Evolutionary conservation across 345 rosid species (phyloP).

Genomic region (Geranium rotundifolium): DNA sequence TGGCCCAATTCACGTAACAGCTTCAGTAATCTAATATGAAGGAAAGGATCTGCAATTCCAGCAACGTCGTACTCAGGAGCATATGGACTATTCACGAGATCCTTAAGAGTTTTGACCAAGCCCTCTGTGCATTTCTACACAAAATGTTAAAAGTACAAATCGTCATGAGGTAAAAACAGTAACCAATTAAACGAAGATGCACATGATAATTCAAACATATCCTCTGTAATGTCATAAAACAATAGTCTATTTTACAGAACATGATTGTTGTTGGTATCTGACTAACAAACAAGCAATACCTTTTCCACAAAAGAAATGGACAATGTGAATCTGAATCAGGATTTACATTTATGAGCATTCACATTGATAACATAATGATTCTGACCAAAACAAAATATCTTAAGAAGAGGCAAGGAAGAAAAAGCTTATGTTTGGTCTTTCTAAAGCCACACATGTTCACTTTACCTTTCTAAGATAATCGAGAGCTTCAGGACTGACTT

Average conservation of each 20-base stretch:
- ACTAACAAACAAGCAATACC: neutral
- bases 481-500: constrained; percentile 74
- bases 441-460: constrained; percentile 10
- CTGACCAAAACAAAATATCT: neutral
- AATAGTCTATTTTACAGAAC: neutral
- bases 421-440: constrained; percentile 1
- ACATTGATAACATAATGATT: neutral
- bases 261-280: neutral
- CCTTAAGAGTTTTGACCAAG: constrained; percentile 76
- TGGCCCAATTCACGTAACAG: constrained; percentile 84
- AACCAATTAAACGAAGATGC: neutral
- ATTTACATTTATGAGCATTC: neutral
- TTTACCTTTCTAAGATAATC: constrained; percentile 82
- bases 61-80: constrained; percentile 97
- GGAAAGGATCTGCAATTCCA: constrained; percentile 95
- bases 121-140: constrained; percentile 84
- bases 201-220: neutral
- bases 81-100: constrained; percentile 84
- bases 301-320: neutral
- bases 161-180: constrained; percentile 4
- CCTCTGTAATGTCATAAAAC: neutral
- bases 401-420: neutral
- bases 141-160: constrained; percentile 11
- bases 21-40: constrained; percentile 90
- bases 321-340: neutral